A percentile compares a stretch with the other conserved stretches of the same genome.
Evolutionary conservation across 2,329 filamentous ascomycete genomes (phyloP).

Genomic region (Fusarium beomiforme): DNA sequence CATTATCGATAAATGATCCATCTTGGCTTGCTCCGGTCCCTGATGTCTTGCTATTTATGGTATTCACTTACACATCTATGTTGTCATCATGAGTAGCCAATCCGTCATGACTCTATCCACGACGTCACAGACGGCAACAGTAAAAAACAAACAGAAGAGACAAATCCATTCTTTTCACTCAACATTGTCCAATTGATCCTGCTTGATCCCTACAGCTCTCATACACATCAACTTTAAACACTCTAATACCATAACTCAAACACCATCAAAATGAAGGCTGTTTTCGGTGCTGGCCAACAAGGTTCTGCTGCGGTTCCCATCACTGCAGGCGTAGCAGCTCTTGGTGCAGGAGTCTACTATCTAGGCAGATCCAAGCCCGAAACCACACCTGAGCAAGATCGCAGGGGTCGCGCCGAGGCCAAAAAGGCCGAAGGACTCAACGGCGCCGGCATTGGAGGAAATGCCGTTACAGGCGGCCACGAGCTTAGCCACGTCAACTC

Average conservation of each 20-base stretch:
- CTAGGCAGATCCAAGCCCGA: conserved; percentile 14
- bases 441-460: conserved; percentile 48
- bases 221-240: background rate
- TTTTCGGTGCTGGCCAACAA: conserved; percentile 31
- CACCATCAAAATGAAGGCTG: conserved; percentile 26
- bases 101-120: conserved; percentile 34
- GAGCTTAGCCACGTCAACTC: conserved; percentile 41
- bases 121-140: conserved; percentile 29
- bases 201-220: background rate
- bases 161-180: background rate
- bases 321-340: conserved; percentile 28
- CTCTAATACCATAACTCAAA: background rate
- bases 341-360: conserved; percentile 42
- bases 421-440: conserved; percentile 46
- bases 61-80: conserved; percentile 31
- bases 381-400: conserved; percentile 25
- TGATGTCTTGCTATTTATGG: conserved; percentile 9
- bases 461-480: conserved; percentile 44
- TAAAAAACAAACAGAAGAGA: conserved; percentile 10
- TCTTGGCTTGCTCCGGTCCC: conserved; percentile 12
- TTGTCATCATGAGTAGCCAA: conserved; percentile 36
- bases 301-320: conserved; percentile 29
- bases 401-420: conserved; percentile 37
- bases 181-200: conserved; percentile 4
- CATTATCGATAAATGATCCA: background rate